Evolutionary conservation across 345 rosid genomes (phyloP).

Genomic region (Lepidium didymum): DNA sequence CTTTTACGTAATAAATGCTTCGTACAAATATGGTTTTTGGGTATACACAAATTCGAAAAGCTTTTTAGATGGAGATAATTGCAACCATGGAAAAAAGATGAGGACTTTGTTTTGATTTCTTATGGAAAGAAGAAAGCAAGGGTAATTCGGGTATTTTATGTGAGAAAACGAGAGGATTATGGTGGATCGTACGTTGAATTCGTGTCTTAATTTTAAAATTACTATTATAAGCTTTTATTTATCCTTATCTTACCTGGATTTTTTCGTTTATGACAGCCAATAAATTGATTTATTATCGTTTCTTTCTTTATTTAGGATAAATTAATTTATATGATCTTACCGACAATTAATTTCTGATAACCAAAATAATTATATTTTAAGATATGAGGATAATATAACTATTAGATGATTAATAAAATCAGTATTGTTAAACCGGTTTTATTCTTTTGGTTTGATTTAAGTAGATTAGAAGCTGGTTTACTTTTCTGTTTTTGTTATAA

Average conservation of each 20-base stretch:
- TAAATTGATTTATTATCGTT: neutral
- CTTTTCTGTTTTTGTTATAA: too few relatives aligned
- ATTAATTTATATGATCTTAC: neutral
- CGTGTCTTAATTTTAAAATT: neutral
- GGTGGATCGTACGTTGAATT: constrained; percentile 21
- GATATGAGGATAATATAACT: constrained; percentile 15
- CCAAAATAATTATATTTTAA: neutral
- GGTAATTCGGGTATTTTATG: neutral
- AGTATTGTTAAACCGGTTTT: too few relatives aligned
- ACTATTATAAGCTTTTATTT: constrained; percentile 12
- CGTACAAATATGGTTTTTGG: neutral
- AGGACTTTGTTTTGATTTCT: constrained; percentile 18
- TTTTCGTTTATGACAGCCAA: neutral
- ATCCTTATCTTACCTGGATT: constrained; percentile 14
- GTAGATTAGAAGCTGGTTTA: too few relatives aligned
- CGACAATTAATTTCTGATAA: constrained; percentile 11
- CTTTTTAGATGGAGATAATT: neutral
- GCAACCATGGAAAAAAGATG: constrained; percentile 2
- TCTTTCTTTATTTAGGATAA: constrained; percentile 8
- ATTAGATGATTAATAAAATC: too few relatives aligned
- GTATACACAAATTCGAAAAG: neutral
- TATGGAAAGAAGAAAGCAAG: neutral
- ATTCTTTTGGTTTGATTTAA: too few relatives aligned
- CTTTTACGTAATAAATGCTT: constrained; percentile 9
- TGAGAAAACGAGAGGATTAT: constrained; percentile 18